Base-by-base conservation (phyloP, 305 asterid species). In the Fraxinus sp. region DNA sequence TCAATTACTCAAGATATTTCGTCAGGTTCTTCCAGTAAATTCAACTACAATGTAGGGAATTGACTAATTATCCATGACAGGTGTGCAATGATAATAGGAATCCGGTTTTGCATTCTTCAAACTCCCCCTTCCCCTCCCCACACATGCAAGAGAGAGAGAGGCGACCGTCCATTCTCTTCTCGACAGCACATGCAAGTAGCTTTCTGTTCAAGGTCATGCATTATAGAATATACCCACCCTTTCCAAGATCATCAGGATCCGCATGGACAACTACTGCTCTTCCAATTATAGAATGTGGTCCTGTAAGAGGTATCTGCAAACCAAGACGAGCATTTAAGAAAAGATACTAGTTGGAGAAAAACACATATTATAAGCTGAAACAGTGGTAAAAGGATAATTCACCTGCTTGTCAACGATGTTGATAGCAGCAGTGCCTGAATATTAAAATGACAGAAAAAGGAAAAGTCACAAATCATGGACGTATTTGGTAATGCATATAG, bases 191-290 rank as follows among this genome's bases (percentile, higher is more conserved):
- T n/a, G 64, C 2, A 18, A 64, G 72, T 9, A 24, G 32, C 16
- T 64, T 24, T 64, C 72, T 64, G 35, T 24, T 24, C 72, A 24
- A 24, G 32, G n/a, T 24, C 13, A 64, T 24, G 72, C 37, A 30
- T 11, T 72, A 33, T 18, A 74, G 76, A 39, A 70, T 83, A 72
- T 13, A 74, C 93, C 28, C 80, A 94, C 99, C 99, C 88, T 87
- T 92, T 85, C 98, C 99, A 59, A 95, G 94, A 90, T 95, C 99
- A 88, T 95, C 99, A 13, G 97, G 97, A 86, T 95, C 98, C 71
- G 87, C 97, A 89, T 95, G 99, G 75, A 95, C 97, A 80, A 95
- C 99, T 18, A 95, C 99, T 71, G 99, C 99, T 84, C 98, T 90
- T 90, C 99, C 99, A 83, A 94, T 86, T 62, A 95, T 85, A 80